phyloP scores from a whole-genome alignment of 106 monocot genomes.

The Allium sativum region DNA sequence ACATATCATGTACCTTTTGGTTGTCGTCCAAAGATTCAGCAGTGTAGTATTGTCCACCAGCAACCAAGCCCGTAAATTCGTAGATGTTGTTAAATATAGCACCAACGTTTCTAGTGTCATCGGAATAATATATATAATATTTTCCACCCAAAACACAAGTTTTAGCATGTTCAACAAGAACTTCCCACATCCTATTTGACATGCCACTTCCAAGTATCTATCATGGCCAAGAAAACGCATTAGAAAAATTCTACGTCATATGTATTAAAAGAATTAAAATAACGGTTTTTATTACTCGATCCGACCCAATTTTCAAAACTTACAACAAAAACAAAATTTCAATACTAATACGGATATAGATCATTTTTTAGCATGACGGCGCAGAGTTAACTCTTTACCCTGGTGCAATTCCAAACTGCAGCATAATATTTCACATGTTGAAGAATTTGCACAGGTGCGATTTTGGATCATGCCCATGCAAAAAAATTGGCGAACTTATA shows the following conservation, averaged over 20 bases:
- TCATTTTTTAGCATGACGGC: too few relatives aligned
- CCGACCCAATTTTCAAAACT: too few relatives aligned
- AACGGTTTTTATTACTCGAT: not conserved
- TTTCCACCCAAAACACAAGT: constrained; percentile 87
- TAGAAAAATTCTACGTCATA: not conserved
- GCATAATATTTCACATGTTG: too few relatives aligned
- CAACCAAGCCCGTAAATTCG: constrained; percentile 82
- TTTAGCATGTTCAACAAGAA: constrained; percentile 87
- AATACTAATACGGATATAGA: too few relatives aligned
- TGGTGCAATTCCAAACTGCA: too few relatives aligned
- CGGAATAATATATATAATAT: constrained; percentile 76
- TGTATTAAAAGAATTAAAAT: not conserved
- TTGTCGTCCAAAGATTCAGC: constrained; percentile 60
- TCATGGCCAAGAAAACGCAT: constrained; percentile 7
- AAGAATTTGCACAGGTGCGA: too few relatives aligned
- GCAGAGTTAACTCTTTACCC: too few relatives aligned
- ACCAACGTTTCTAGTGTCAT: constrained; percentile 58
- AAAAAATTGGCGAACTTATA: too few relatives aligned
- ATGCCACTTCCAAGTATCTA: constrained; percentile 88
- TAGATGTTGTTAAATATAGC: constrained; percentile 94
- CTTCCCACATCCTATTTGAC: constrained; percentile 98
- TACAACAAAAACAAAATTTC: too few relatives aligned
- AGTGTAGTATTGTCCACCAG: constrained; percentile 54
- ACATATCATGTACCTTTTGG: constrained; percentile 48
- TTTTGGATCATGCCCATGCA: too few relatives aligned